A percentile compares a stretch with the other conserved stretches of the same genome.
Conservation (phyloP, 441 rosid species). For the Metrosideros polymorpha region DNA sequence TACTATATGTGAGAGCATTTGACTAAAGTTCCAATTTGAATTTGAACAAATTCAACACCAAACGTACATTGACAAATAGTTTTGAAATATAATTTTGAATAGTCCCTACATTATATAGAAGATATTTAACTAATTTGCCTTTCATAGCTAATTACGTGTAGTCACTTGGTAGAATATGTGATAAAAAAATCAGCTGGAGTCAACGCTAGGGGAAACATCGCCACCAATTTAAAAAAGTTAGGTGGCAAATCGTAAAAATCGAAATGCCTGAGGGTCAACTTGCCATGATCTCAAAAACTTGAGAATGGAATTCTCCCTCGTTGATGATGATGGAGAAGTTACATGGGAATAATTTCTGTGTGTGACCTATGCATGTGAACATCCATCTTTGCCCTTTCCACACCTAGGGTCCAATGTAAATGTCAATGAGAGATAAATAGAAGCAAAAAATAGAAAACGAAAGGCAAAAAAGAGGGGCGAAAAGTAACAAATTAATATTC, state of each 20-base stretch:
- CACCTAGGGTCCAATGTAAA: neutral
- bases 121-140: neutral
- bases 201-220: neutral
- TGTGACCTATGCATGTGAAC: neutral
- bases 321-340: neutral
- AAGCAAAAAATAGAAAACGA: neutral
- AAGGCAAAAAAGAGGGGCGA: neutral
- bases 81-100: neutral
- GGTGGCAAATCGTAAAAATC: neutral
- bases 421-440: neutral
- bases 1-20: neutral
- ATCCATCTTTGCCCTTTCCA: neutral
- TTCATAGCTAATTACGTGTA: neutral
- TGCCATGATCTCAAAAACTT: neutral
- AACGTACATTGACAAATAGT: neutral
- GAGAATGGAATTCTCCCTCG: neutral
- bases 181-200: neutral
- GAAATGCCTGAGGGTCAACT: neutral
- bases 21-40: neutral
- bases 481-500: neutral
- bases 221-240: neutral
- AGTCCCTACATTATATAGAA: neutral
- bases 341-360: neutral
- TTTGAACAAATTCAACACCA: neutral
- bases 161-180: neutral